Evolutionary conservation across 495 filamentous ascomycete species (phyloP).

Genomic region (Aspergillus cavernicola): DNA sequence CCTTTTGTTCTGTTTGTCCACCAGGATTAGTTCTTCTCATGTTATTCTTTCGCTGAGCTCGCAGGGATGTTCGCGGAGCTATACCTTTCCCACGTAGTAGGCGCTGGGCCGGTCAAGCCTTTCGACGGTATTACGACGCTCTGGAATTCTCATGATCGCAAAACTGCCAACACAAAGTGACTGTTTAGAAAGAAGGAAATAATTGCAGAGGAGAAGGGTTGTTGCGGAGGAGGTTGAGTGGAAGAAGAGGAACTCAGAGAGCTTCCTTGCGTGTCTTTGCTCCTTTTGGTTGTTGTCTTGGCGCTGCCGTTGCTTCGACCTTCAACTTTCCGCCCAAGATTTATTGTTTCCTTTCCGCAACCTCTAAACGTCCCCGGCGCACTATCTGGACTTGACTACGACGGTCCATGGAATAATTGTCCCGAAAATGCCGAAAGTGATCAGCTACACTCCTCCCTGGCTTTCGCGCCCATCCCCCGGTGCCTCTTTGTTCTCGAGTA

Average conservation of each 20-base stretch:
- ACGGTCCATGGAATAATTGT: conserved; percentile 3
- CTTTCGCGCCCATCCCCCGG: conserved; percentile 71
- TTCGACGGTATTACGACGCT: conserved; percentile 63
- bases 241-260: conserved; percentile 7
- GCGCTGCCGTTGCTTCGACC: conserved; percentile 9
- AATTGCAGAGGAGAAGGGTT: background rate
- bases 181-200: background rate
- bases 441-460: conserved; percentile 79
- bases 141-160: conserved; percentile 13
- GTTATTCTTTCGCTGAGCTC: background rate
- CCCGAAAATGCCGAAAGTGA: conserved; percentile 68
- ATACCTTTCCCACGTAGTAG: conserved; percentile 76
- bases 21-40: conserved; percentile 8
- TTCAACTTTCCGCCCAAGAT: conserved; percentile 6
- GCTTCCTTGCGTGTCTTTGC: too few relatives aligned
- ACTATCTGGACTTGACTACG: background rate
- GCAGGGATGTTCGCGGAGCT: conserved; percentile 17
- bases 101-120: conserved; percentile 85
- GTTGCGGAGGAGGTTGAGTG: background rate
- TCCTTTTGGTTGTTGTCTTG: conserved; percentile 13
- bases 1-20: conserved; percentile 58
- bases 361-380: too few relatives aligned
- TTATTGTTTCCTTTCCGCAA: background rate
- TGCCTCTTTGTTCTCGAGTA: conserved; percentile 62
- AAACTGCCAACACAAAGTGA: background rate